Evolutionary conservation across 257 asterid species (phyloP).

Genomic region (Capsicum baccatum): DNA sequence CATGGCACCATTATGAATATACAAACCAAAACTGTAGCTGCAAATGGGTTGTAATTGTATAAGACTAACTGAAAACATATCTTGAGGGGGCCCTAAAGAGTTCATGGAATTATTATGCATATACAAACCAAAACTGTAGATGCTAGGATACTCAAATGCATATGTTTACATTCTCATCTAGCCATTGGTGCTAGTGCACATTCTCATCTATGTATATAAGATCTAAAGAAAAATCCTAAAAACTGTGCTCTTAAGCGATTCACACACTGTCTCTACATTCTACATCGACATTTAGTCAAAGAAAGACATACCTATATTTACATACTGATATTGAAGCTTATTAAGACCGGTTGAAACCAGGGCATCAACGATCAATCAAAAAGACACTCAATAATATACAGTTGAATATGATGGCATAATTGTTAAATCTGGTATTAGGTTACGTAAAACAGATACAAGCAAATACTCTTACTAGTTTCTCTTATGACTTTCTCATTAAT

Average conservation of each 20-base stretch:
- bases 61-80: no score
- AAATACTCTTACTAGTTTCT: slow-evolving; percentile 61
- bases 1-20: no score
- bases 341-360: slow-evolving; percentile 85
- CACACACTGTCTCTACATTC: neutral
- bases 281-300: neutral
- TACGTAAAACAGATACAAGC: neutral
- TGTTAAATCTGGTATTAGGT: neutral
- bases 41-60: no score
- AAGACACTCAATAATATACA: neutral
- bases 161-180: neutral
- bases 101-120: no score
- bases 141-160: neutral
- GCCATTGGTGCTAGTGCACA: neutral
- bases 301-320: slow-evolving; percentile 69
- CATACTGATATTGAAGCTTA: slow-evolving; percentile 75
- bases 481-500: slow-evolving; percentile 70
- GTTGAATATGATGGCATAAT: neutral
- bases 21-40: no score
- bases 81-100: no score
- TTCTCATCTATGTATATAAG: neutral
- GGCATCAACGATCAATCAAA: slow-evolving; percentile 76
- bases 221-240: neutral
- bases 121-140: neutral
- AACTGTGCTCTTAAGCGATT: neutral